phyloP scores from a whole-genome alignment of 2,329 filamentous ascomycete genomes.

The Didymella pinodella region DNA sequence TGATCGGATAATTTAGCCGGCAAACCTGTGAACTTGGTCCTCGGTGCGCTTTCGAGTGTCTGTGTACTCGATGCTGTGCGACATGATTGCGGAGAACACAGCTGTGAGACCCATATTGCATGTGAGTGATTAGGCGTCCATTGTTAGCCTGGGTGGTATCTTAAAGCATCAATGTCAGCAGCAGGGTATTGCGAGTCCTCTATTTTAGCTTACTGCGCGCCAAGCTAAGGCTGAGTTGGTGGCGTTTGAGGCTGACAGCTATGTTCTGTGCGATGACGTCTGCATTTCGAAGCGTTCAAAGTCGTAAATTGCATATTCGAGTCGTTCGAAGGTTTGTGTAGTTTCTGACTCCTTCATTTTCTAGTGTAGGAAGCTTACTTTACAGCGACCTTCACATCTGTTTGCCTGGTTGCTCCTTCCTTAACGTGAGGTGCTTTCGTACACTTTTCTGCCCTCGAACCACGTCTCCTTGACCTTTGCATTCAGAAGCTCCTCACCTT shows the following conservation, averaged over 20 bases:
- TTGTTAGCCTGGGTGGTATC: not conserved
- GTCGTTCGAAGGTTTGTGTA: too few relatives aligned
- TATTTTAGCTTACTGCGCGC: slow-evolving; percentile 6
- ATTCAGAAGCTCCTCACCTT: slow-evolving; percentile 56
- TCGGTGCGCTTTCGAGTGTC: not conserved
- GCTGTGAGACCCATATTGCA: slow-evolving; percentile 4
- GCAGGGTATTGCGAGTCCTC: not conserved
- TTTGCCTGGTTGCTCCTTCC: slow-evolving; percentile 9
- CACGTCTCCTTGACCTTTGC: slow-evolving; percentile 62
- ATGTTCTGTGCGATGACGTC: slow-evolving; percentile 2
- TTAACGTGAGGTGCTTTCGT: slow-evolving; percentile 11
- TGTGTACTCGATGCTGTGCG: not conserved
- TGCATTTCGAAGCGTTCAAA: not conserved
- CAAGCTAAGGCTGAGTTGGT: slow-evolving; percentile 16
- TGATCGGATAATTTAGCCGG: not conserved
- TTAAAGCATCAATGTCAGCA: not conserved
- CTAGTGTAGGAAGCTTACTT: not conserved
- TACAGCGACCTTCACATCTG: slow-evolving; percentile 6
- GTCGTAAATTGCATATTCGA: not conserved
- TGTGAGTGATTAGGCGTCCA: slow-evolving; percentile 1
- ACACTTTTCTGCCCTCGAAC: slow-evolving; percentile 56
- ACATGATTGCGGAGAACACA: not conserved
- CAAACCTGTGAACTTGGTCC: slow-evolving; percentile 1
- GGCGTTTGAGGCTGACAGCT: slow-evolving; percentile 10
- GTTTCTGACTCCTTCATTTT: not conserved